phyloP scores from a whole-genome alignment of 2,329 filamentous ascomycete genomes.

The Penicillium decumbens region DNA sequence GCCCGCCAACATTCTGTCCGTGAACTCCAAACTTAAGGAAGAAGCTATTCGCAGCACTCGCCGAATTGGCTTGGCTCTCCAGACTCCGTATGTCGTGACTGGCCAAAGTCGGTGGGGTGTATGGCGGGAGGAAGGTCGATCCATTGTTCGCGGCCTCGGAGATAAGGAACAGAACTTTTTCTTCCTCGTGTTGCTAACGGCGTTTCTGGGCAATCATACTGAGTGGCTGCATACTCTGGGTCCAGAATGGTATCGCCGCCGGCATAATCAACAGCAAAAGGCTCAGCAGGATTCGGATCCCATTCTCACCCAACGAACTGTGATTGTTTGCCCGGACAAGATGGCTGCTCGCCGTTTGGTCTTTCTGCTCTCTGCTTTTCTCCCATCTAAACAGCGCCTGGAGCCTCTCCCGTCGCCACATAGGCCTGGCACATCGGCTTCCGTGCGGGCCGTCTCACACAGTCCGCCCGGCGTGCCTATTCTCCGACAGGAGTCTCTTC shows the following conservation, averaged over 20 bases:
- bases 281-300: conserved; percentile 45
- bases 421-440: conserved; percentile 42
- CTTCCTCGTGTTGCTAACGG: conserved; percentile 55
- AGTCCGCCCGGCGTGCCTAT: conserved; percentile 50
- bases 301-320: conserved; percentile 50
- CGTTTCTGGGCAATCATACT: conserved; percentile 57
- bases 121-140: conserved; percentile 58
- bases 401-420: conserved; percentile 38
- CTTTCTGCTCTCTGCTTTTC: conserved; percentile 55
- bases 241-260: conserved; percentile 52
- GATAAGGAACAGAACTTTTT: conserved; percentile 57
- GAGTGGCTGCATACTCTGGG: conserved; percentile 56
- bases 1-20: conserved; percentile 46
- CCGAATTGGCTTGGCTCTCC: conserved; percentile 52
- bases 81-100: conserved; percentile 54
- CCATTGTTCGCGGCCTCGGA: conserved; percentile 52
- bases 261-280: conserved; percentile 50
- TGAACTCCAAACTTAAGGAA: conserved; percentile 44
- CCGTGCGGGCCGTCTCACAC: conserved; percentile 49
- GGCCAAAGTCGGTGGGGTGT: conserved; percentile 58
- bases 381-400: conserved; percentile 47
- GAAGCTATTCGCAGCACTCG: conserved; percentile 47
- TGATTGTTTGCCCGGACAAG: conserved; percentile 56
- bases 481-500: conserved; percentile 51
- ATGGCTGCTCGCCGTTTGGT: conserved; percentile 56